Base-by-base conservation (phyloP, 2,329 filamentous ascomycete species). In the Arthrobotrys iridis region DNA sequence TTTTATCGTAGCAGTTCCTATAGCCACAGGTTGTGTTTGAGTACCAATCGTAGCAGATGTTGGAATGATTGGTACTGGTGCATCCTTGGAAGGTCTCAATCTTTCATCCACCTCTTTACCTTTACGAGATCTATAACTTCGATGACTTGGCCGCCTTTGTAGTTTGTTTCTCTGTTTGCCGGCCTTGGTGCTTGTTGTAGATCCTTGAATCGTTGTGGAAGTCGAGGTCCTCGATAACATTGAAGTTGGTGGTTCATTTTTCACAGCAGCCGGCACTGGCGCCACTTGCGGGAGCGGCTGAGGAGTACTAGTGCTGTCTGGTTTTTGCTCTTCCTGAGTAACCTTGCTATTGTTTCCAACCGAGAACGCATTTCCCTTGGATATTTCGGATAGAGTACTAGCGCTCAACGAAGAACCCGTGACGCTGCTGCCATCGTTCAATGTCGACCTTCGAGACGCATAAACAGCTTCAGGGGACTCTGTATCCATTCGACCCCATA, bases 341-440 rank as follows among this genome's bases (percentile, higher is more conserved):
- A 74, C 57, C 28, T 74, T 74, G 41, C 70, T 74, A 20, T 67
- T 74, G 26, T 74, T 74, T 18, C 70, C 62, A 2, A 63, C 62
- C 4, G 70, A 74, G 28, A 74, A 74, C 2, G 52, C 37, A 67
- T 74, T 74, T 0, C 70, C 70, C 22, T 74, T 74, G 1, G 70
- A 74, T 66, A 74, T 46, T 58, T 74, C 70, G 1, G 70, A 67
- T 18, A 74, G 24, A 6, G 70, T 74, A 10, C 60, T 66, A 5
- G 70, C 70, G 22, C 70, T 74, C 20, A 74, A 24, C 33, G 70
- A 74, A 3, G 70, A 74, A 4, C 70, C 70, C 0, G 70, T 74
- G 7, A 59, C 70, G 30, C 70, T 74, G 22, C 70, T 74, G n/a
- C 55, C 43, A 20, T 50, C 55, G 46, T 70, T 66, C 15, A 65